phyloP scores from a whole-genome alignment of 306 rosid genomes.

The Rosa persica region DNA sequence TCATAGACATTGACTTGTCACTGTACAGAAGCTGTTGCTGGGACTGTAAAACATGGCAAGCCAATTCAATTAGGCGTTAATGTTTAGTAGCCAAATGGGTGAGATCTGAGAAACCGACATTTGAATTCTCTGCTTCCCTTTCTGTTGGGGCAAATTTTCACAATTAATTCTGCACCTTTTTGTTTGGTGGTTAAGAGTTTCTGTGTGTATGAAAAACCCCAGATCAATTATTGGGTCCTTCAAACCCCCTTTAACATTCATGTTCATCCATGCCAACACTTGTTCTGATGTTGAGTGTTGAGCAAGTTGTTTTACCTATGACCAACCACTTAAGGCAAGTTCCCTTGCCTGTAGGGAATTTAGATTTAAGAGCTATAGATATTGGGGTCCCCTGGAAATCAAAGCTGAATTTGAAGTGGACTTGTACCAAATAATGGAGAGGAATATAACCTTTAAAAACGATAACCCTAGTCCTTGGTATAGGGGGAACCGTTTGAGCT shows the following conservation, averaged over 20 bases:
- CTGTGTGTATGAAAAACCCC: background rate
- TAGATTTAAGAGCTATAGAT: background rate
- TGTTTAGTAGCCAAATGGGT: background rate
- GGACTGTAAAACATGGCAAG: background rate
- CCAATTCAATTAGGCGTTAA: background rate
- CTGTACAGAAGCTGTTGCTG: background rate
- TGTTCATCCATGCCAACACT: background rate
- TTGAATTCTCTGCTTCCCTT: slow-evolving; percentile 30
- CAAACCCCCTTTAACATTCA: background rate
- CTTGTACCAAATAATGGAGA: slow-evolving; percentile 15
- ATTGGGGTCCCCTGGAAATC: slow-evolving; percentile 15
- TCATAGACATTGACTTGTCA: background rate
- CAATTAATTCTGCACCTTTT: background rate
- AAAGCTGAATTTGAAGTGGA: slow-evolving; percentile 22
- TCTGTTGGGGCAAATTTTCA: slow-evolving; percentile 25
- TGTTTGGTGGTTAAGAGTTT: background rate
- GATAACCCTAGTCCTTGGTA: background rate
- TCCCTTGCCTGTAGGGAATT: slow-evolving; percentile 33
- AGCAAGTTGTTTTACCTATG: slow-evolving; percentile 23
- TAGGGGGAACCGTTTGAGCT: background rate
- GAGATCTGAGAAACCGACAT: slow-evolving; percentile 1
- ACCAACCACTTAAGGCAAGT: slow-evolving; percentile 13
- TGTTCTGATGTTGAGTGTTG: slow-evolving; percentile 12
- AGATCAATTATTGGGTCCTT: background rate
- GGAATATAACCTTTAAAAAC: slow-evolving; percentile 20